A percentile compares a stretch with the other conserved stretches of the same genome.
Conservation (phyloP, 2,329 filamentous ascomycete species). For the Escovopsis sp. region DNA sequence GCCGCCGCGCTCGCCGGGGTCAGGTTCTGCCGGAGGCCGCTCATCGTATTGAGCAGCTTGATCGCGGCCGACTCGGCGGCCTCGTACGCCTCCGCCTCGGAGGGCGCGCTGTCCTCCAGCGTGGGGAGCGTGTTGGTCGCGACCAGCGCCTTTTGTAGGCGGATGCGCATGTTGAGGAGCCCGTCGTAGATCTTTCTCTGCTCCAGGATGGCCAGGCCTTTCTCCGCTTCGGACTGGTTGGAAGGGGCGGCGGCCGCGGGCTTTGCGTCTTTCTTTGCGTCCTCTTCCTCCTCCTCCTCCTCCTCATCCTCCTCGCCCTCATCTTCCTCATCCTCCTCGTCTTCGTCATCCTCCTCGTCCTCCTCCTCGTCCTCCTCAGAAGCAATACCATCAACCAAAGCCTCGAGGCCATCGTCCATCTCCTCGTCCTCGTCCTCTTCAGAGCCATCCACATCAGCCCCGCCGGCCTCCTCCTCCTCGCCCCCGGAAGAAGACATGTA, state of each 20-base stretch:
- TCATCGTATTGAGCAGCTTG: conserved; percentile 70
- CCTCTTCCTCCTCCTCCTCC: conserved; percentile 14
- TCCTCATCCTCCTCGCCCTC: conserved; percentile 19
- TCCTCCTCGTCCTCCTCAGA: conserved; percentile 20
- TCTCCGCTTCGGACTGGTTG: conserved; percentile 49
- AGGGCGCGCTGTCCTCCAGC: conserved; percentile 22
- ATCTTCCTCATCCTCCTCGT: conserved; percentile 21
- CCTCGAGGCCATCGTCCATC: conserved; percentile 15
- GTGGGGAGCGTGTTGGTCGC: conserved; percentile 59
- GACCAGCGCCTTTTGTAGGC: conserved; percentile 79
- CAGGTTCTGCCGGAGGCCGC: conserved; percentile 50
- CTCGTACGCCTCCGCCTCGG: conserved; percentile 41
- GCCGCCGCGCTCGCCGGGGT: conserved; percentile 34
- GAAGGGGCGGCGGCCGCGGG: conserved; percentile 17
- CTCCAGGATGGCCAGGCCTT: conserved; percentile 72
- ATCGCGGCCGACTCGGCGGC: conserved; percentile 77
- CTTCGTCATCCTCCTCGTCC: conserved; percentile 21
- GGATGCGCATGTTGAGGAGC: conserved; percentile 78
- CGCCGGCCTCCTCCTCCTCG: conserved; percentile 21
- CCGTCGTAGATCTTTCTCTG: conserved; percentile 81
- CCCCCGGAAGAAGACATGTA: conserved; percentile 38
- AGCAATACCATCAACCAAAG: too few relatives aligned
- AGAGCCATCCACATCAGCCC: conserved; percentile 10
- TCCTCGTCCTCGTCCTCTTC: conserved; percentile 13
- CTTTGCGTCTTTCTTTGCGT: conserved; percentile 17